Percentiles rank a stretch among this genome's conserved stretches.
phyloP scores from a whole-genome alignment of 257 asterid species.

The Solanum clarkiae region DNA sequence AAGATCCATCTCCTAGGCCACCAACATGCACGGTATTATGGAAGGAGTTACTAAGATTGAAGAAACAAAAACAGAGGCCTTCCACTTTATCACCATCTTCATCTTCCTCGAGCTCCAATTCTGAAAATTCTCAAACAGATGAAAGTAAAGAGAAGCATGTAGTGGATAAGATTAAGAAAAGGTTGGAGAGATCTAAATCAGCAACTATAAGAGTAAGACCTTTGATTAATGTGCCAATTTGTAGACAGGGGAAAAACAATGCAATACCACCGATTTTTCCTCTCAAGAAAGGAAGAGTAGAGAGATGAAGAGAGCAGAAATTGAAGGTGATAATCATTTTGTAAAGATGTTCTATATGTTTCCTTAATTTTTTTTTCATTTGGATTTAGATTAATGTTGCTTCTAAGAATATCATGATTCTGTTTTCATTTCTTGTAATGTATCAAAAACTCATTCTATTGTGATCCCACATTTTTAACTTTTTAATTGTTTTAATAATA shows the following conservation, averaged over 20 bases:
- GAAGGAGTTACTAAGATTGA: slow-evolving; percentile 70
- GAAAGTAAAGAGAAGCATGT: slow-evolving; percentile 30
- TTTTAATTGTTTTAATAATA: neutral
- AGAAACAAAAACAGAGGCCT: slow-evolving; percentile 46
- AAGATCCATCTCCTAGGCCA: slow-evolving; percentile 92
- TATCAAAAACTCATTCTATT: neutral
- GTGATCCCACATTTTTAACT: neutral
- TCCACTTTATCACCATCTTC: slow-evolving; percentile 35
- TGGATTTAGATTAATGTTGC: neutral
- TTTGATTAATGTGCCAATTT: slow-evolving; percentile 53
- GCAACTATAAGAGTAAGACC: slow-evolving; percentile 58
- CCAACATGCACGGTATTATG: slow-evolving; percentile 81
- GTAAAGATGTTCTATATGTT: slow-evolving; percentile 8
- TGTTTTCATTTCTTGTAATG: neutral
- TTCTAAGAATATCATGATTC: neutral
- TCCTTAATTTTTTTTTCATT: neutral
- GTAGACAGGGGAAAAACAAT: slow-evolving; percentile 39
- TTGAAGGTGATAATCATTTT: neutral
- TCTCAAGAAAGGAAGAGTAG: slow-evolving; percentile 34
- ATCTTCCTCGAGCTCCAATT: slow-evolving; percentile 19
- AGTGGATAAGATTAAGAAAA: slow-evolving; percentile 38
- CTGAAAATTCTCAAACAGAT: slow-evolving; percentile 1
- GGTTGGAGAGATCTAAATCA: slow-evolving; percentile 56
- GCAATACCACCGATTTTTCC: slow-evolving; percentile 48
- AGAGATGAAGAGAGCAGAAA: slow-evolving; percentile 9